Evolutionary conservation across 805 yeast species (phyloP), one percentile per base, ranked within the genome.

Genomic region (Saccharomycopsis javanensis): DNA sequence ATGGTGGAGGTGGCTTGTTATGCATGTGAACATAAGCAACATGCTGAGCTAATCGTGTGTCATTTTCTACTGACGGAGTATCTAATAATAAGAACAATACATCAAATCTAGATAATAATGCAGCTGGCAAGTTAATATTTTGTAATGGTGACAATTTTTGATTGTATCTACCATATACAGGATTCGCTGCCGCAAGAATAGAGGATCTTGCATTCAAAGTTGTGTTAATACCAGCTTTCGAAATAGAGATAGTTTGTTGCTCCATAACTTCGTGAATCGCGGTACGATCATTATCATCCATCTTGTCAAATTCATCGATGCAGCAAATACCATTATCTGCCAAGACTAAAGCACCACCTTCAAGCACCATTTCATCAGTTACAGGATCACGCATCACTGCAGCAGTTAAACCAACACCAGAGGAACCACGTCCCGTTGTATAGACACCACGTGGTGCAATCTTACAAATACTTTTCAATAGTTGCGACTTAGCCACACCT

Each of bases 261-360:
- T 94, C 99, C 99, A 94, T 94, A 34, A 94, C 99, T 76, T 92
- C 99, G 72, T 92, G 98, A 67, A 94, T 94, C 1, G 98, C 98
- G 0, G 98, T 94, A 67, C 99, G 79, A 72, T 94, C 99, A 61
- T 79, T 73, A 70, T 94, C 99, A 69, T 92, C 97, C 99, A 94
- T 94, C 75, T 94, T 94, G 72, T 94, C 99, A 67, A 94, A 94
- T 75, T 94, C 99, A 79, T 94, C 99, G 68, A 94, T 94, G 71
- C 99, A 94, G 74, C 98, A 94, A 61, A 94, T 86, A 69, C 99
- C 99, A 68, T 92, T 90, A 72, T 94, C 99, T 0, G 99, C 97
- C 57, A 94, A 74, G 5, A 94, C 98, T 57, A 94, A 76, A 1
- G 99, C 98, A 72, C 99, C 99, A 59, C 98, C 99, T 78, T 94